phyloP scores from a whole-genome alignment of 2,329 filamentous ascomycete genomes.

The Madurella mycetomatis region DNA sequence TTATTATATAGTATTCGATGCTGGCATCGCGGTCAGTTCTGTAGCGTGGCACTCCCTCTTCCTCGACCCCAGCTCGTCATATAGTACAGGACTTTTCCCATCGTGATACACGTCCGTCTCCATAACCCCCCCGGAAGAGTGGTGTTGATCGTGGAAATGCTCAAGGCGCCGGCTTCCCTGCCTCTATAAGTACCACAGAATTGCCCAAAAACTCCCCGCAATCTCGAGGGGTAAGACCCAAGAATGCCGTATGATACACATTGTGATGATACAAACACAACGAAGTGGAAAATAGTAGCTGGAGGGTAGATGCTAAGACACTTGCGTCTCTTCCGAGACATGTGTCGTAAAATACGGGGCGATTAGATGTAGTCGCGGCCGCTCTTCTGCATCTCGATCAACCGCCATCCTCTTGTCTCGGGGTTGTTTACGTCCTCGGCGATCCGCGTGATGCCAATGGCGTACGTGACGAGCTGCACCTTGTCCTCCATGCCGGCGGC shows the following conservation, averaged over 20 bases:
- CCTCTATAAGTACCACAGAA: conserved; percentile 16
- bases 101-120: conserved; percentile 1
- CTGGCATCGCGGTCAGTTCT: neutral
- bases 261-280: conserved; percentile 13
- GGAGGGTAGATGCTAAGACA: neutral
- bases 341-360: conserved; percentile 3
- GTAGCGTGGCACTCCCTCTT: neutral
- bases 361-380: conserved; percentile 73
- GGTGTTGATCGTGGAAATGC: conserved; percentile 24
- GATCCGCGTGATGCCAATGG: conserved; percentile 89
- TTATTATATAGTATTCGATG: neutral
- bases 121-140: conserved; percentile 16
- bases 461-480: conserved; percentile 96
- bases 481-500: conserved; percentile 98
- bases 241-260: conserved; percentile 24
- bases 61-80: neutral
- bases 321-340: neutral
- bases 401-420: conserved; percentile 91
- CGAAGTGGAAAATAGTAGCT: conserved; percentile 9
- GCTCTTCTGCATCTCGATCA: conserved; percentile 99
- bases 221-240: conserved; percentile 15
- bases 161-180: conserved; percentile 21
- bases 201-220: conserved; percentile 17
- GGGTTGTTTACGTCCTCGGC: conserved; percentile 96
- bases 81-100: neutral